Evolutionary conservation across 2,329 filamentous ascomycete species (phyloP).

Genomic region (Exophiala bonariae): DNA sequence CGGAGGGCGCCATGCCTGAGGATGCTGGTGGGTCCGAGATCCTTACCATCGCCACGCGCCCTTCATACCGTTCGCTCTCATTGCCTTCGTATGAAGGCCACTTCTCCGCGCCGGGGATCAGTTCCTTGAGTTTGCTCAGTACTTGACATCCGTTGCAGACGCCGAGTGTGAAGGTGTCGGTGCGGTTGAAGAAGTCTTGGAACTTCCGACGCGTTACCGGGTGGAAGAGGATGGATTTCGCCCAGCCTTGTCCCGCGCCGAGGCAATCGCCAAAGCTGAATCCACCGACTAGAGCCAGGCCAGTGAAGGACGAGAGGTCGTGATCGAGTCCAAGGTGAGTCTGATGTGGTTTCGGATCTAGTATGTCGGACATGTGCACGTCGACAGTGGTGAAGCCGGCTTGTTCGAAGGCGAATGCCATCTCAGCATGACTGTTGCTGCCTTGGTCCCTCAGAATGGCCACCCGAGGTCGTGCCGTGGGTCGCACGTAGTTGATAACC

Average conservation of each 20-base stretch:
- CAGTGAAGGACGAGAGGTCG: conserved; percentile 78
- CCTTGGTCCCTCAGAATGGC: conserved; percentile 95
- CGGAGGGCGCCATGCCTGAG: conserved; percentile 53
- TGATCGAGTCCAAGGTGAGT: conserved; percentile 67
- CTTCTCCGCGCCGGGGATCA: conserved; percentile 77
- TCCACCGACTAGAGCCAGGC: conserved; percentile 90
- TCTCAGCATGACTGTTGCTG: conserved; percentile 93
- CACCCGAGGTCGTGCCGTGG: conserved; percentile 68
- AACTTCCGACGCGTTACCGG: conserved; percentile 74
- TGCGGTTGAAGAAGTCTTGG: conserved; percentile 77
- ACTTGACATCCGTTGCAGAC: conserved; percentile 99
- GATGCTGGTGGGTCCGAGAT: conserved; percentile 63
- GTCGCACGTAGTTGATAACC: conserved; percentile 61
- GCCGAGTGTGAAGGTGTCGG: conserved; percentile 88
- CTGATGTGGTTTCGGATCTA: conserved; percentile 18
- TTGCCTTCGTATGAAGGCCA: conserved; percentile 92
- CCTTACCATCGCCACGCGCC: conserved; percentile 80
- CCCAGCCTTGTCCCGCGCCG: conserved; percentile 95
- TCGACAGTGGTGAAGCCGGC: conserved; percentile 92
- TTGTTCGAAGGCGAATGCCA: conserved; percentile 92
- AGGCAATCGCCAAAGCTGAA: conserved; percentile 94
- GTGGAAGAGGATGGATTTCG: conserved; percentile 87
- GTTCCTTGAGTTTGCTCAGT: conserved; percentile 75
- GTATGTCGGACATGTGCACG: conserved; percentile 89
- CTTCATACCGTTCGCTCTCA: conserved; percentile 85